phyloP scores from a whole-genome alignment of 257 asterid species.

The Solanum clarkiae region DNA sequence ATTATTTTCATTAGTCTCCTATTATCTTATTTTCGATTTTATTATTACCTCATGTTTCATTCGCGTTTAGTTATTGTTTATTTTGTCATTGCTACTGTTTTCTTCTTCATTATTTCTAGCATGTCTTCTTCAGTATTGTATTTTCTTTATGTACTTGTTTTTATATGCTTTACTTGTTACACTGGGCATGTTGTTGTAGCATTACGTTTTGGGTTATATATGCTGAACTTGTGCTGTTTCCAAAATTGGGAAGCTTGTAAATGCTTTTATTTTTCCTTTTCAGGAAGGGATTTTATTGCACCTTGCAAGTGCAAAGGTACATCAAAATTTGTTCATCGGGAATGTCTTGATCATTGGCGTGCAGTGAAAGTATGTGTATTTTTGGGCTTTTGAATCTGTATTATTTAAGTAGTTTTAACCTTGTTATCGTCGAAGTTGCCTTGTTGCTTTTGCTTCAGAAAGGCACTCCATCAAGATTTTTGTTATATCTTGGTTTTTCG shows the following conservation, averaged over 20 bases:
- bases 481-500: neutral
- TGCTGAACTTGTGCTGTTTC: neutral
- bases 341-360: conserved; percentile 97
- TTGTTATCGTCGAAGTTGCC: neutral
- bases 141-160: neutral
- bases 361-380: conserved; percentile 55
- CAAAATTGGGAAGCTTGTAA: neutral
- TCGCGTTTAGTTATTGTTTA: neutral
- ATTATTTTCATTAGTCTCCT: neutral
- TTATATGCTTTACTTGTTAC: neutral
- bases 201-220: neutral
- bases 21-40: neutral
- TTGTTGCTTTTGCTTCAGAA: neutral
- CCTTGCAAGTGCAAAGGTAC: conserved; percentile 98
- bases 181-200: neutral
- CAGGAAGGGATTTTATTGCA: conserved; percentile 96
- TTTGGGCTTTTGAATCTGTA: neutral
- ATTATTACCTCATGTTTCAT: neutral
- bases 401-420: neutral
- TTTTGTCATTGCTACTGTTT: neutral
- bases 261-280: conserved; percentile 8
- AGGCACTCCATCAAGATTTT: neutral
- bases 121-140: neutral
- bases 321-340: conserved; percentile 75
- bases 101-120: neutral